phyloP scores from a whole-genome alignment of 768 basidiomycete species.

The Boletus vermiculosoides region DNA sequence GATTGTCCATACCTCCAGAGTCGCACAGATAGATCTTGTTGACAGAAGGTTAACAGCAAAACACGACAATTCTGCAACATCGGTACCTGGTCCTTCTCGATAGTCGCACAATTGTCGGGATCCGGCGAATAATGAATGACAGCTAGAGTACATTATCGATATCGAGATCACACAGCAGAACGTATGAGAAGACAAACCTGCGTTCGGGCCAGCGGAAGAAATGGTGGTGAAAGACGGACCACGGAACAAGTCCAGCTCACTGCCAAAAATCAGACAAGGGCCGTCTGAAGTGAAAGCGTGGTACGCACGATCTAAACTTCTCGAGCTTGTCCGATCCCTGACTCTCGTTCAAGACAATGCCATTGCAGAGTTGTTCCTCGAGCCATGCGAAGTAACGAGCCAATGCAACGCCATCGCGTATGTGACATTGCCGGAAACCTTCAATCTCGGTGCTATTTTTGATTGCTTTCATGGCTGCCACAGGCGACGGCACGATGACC shows the following conservation, averaged over 20 bases:
- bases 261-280: slow-evolving; percentile 28
- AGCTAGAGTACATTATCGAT: slow-evolving; percentile 41
- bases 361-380: slow-evolving; percentile 73
- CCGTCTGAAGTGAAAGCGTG: background rate
- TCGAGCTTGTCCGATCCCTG: slow-evolving; percentile 79
- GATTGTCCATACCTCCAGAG: slow-evolving; percentile 61
- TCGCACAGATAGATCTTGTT: slow-evolving; percentile 74
- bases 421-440: slow-evolving; percentile 86
- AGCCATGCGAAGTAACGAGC: slow-evolving; percentile 93
- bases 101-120: slow-evolving; percentile 64
- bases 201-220: slow-evolving; percentile 90
- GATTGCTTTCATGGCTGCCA: slow-evolving; percentile 77
- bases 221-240: slow-evolving; percentile 93
- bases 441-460: slow-evolving; percentile 81
- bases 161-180: background rate
- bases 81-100: slow-evolving; percentile 70
- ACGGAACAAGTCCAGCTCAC: slow-evolving; percentile 75
- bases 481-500: slow-evolving; percentile 62
- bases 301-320: slow-evolving; percentile 74
- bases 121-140: slow-evolving; percentile 94
- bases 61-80: background rate
- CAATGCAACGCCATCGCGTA: slow-evolving; percentile 87
- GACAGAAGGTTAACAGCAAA: slow-evolving; percentile 38
- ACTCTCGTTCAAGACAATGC: slow-evolving; percentile 67
- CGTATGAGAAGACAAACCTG: slow-evolving; percentile 48